phyloP scores from a whole-genome alignment of 768 basidiomycete species.

The Psilocybe subaeruginosa region DNA sequence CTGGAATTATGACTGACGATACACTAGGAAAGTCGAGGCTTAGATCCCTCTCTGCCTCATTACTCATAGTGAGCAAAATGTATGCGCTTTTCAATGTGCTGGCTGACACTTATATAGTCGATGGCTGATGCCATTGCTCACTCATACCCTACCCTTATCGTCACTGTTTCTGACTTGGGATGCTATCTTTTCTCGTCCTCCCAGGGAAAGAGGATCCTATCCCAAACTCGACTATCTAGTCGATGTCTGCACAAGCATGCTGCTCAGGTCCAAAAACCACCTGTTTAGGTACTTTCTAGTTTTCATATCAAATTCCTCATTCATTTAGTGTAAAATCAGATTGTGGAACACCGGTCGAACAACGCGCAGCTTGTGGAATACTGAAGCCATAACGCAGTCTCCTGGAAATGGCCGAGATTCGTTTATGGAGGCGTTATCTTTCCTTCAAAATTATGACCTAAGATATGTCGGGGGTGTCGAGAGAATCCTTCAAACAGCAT shows the following conservation, averaged over 20 bases:
- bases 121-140: conserved; percentile 73
- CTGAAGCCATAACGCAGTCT: conserved; percentile 44
- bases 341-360: conserved; percentile 50
- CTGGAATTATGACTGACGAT: not conserved
- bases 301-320: not conserved
- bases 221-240: conserved; percentile 72
- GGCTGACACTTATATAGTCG: conserved; percentile 43
- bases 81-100: not conserved
- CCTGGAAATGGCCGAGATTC: conserved; percentile 57
- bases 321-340: conserved; percentile 35
- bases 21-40: conserved; percentile 58
- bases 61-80: conserved; percentile 69
- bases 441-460: conserved; percentile 69
- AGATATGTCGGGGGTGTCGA: conserved; percentile 72
- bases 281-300: conserved; percentile 50
- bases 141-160: conserved; percentile 71
- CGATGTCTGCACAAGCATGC: conserved; percentile 72
- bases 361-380: conserved; percentile 54
- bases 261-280: conserved; percentile 56
- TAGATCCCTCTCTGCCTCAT: conserved; percentile 75
- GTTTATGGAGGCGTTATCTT: conserved; percentile 65
- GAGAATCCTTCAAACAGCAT: conserved; percentile 66
- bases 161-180: conserved; percentile 73
- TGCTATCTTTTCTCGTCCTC: conserved; percentile 61
- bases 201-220: conserved; percentile 55